A percentile compares a stretch with the other conserved stretches of the same genome.
Conservation (phyloP, 2,329 filamentous ascomycete genomes). For the Arthrobotrys iridis region DNA sequence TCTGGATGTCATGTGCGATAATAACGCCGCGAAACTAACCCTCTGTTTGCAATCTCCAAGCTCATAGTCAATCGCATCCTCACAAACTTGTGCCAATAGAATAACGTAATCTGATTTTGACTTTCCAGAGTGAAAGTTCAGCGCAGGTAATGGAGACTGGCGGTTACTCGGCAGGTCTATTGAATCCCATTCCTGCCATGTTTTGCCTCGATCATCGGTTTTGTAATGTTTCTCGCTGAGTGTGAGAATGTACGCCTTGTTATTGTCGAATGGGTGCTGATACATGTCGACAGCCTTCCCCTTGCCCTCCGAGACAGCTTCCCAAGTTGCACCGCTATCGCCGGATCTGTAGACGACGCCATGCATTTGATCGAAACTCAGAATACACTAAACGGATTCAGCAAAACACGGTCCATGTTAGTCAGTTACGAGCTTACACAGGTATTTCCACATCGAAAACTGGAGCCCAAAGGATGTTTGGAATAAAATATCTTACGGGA, state of each 20-base stretch:
- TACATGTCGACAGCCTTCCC: slow-evolving; percentile 70
- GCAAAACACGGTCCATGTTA: not conserved
- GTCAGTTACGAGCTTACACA: slow-evolving; percentile 2
- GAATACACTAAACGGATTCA: slow-evolving; percentile 55
- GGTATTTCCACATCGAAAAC: not conserved
- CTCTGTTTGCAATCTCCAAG: slow-evolving; percentile 72
- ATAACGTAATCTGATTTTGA: slow-evolving; percentile 71
- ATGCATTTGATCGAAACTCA: slow-evolving; percentile 67
- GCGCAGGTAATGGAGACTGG: slow-evolving; percentile 66
- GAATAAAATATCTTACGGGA: slow-evolving; percentile 50
- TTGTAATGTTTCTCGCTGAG: slow-evolving; percentile 77
- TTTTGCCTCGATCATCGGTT: slow-evolving; percentile 82
- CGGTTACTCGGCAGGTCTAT: slow-evolving; percentile 68
- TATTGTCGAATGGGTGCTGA: slow-evolving; percentile 80
- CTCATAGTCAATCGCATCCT: slow-evolving; percentile 72
- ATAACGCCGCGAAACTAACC: slow-evolving; percentile 56
- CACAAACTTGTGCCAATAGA: slow-evolving; percentile 74
- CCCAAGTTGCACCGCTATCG: slow-evolving; percentile 83
- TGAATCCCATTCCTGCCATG: slow-evolving; percentile 79
- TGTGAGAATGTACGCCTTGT: slow-evolving; percentile 83
- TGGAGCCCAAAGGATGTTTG: not conserved
- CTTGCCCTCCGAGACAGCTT: slow-evolving; percentile 71
- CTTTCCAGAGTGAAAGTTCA: slow-evolving; percentile 80
- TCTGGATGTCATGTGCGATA: slow-evolving; percentile 60
- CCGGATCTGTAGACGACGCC: slow-evolving; percentile 78